Percentiles rank a stretch among this genome's conserved stretches.
Conservation (phyloP, 208 protist species). For the Tritrichomonas musculus region DNA sequence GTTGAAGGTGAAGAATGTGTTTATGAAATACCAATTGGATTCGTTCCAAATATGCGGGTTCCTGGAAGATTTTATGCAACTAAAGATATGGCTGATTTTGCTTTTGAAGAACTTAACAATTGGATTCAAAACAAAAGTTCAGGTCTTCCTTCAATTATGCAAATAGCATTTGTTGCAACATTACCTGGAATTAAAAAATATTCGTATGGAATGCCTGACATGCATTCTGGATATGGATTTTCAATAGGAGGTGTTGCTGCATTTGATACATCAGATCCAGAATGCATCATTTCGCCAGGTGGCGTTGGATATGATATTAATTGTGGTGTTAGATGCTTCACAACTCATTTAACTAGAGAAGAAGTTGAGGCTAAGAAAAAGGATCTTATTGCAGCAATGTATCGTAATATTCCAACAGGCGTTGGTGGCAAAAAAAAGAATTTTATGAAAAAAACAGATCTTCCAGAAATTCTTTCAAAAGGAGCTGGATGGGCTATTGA, state of each 20-base stretch:
- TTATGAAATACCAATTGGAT: conserved; percentile 46
- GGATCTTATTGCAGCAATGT: background rate
- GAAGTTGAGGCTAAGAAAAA: conserved; percentile 43
- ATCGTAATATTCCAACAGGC: background rate
- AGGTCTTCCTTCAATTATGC: conserved; percentile 68
- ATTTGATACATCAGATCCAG: conserved; percentile 61
- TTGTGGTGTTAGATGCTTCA: no score
- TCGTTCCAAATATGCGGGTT: conserved; percentile 60
- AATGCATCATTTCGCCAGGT: conserved; percentile 68
- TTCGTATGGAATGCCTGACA: conserved; percentile 72
- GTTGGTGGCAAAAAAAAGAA: background rate
- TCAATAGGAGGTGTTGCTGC: no score
- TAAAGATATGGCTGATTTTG: conserved; percentile 50
- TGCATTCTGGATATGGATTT: no score
- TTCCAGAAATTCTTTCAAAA: conserved; percentile 62
- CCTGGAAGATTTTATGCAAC: conserved; percentile 65
- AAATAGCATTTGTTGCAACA: no score
- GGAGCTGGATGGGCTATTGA: conserved; percentile 71
- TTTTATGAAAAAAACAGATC: conserved; percentile 34
- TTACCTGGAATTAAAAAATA: conserved; percentile 69
- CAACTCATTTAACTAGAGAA: conserved; percentile 64
- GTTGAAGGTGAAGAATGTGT: no score
- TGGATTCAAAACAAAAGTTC: conserved; percentile 39
- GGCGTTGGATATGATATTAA: conserved; percentile 73
- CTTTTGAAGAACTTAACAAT: conserved; percentile 62